Base-by-base conservation (phyloP, 768 basidiomycete genomes). In the Agrocybe pediades region DNA sequence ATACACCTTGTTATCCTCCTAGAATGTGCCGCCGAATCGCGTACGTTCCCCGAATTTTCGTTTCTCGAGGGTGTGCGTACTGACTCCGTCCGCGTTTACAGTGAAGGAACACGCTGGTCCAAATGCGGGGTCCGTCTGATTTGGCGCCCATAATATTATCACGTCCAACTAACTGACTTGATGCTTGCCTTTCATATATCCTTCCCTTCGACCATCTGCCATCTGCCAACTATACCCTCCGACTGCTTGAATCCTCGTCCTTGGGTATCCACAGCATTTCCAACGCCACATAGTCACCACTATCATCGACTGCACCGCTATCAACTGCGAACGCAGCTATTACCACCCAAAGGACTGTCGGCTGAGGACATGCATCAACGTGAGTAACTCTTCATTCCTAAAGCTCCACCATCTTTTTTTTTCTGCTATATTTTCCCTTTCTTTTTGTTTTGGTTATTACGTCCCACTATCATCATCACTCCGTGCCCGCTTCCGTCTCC, bases 41-140 rank as follows among this genome's bases (percentile, higher is more conserved):
- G 89, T 90, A 73, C 63, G 88, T 81, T 51, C 20, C 33, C 49
- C 41, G 45, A 41, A 17, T 41, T 41, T 36, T 41, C 51, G 13
- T 25, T 21, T 41, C 27, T 29, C 33, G 41, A n/a, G 36, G 19
- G 40, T 25, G 21, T 24, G 21, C 49, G 36, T 53, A 43, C 62
- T 58, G 23, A 61, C 53, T 43, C 24, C 54, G n/a, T n/a, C 58
- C 57, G 50, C 45, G 36, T 54, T 53, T n/a, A 53, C 67, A 90
- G 89, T 55, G 82, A 89, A 80, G 89, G 89, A 68, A 90, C 88
- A 17, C 81, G 81, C 20, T 91, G 88, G 88, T 71, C 74, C 50
- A 78, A 75, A 55, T 91, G 89, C 68, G 84, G 85, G 62, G 88
- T 90, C 71, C 59, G 66, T 70, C 50, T n/a, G 15, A 45, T 59